A percentile compares a stretch with the other conserved stretches of the same genome.
Evolutionary conservation across 1,284 basidiomycete genomes (phyloP).

Genomic region (Cryptococcus deneoformans): DNA sequence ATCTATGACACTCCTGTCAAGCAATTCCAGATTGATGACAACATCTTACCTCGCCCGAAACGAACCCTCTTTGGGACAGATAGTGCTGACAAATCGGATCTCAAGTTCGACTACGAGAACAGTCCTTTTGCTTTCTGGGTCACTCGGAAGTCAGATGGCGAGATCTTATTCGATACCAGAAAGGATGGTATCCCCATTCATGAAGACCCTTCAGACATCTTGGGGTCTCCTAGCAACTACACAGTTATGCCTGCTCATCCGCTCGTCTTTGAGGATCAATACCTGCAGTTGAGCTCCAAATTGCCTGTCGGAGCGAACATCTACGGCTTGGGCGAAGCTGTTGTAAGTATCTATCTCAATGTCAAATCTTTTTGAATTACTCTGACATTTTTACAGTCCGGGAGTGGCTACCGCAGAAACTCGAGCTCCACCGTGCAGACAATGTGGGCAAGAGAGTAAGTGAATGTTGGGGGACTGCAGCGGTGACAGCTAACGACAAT

Average conservation of each 20-base stretch:
- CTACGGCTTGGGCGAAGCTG: conserved; percentile 72
- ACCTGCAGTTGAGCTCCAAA: conserved; percentile 57
- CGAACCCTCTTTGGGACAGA: conserved; percentile 45
- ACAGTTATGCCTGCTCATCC: conserved; percentile 51
- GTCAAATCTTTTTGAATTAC: neutral
- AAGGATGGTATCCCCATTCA: conserved; percentile 57
- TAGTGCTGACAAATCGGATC: conserved; percentile 6
- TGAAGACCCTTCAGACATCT: conserved; percentile 43
- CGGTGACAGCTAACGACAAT: too few species aligned
- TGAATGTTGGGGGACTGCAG: too few species aligned
- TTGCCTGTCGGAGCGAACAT: conserved; percentile 58
- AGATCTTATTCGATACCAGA: conserved; percentile 65
- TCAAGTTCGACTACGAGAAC: conserved; percentile 61
- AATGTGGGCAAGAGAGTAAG: conserved; percentile 31
- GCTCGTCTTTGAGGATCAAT: conserved; percentile 77
- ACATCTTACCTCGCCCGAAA: conserved; percentile 64
- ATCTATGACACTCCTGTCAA: conserved; percentile 59
- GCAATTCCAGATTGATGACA: conserved; percentile 68
- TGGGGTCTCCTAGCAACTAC: conserved; percentile 39
- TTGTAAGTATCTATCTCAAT: conserved; percentile 49
- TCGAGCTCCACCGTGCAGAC: conserved; percentile 20
- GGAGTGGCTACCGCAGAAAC: conserved; percentile 13
- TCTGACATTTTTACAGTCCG: conserved; percentile 7
- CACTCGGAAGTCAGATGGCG: conserved; percentile 54
- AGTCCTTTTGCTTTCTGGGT: conserved; percentile 76